Percentiles rank a stretch among this genome's conserved stretches.
Evolutionary conservation across 179 eudicot genomes (phyloP).

Genomic region (Carnegiea gigantea): DNA sequence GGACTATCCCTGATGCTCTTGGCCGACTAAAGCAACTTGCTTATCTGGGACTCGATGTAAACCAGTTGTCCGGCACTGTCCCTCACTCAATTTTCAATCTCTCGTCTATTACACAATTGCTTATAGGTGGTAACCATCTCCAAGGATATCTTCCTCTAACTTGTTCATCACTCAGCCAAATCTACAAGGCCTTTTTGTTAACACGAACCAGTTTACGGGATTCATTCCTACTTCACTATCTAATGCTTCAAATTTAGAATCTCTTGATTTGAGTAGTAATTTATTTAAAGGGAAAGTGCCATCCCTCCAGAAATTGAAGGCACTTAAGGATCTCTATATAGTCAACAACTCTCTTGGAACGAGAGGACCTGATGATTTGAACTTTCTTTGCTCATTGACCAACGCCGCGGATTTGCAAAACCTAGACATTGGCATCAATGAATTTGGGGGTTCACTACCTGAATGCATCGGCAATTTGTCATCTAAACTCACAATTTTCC

Average conservation of each 20-base stretch:
- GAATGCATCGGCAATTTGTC: slow-evolving; percentile 31
- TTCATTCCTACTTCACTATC: slow-evolving; percentile 26
- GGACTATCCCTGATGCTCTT: slow-evolving; percentile 13
- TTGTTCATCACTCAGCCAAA: slow-evolving; percentile 16
- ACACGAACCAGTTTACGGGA: slow-evolving; percentile 13
- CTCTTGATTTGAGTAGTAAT: neutral
- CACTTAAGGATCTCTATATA: neutral
- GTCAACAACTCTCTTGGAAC: slow-evolving; percentile 12
- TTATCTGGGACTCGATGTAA: neutral
- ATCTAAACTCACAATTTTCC: neutral
- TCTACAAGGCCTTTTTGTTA: neutral
- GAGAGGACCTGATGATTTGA: slow-evolving; percentile 15
- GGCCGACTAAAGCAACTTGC: slow-evolving; percentile 18
- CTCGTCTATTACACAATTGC: slow-evolving; percentile 2
- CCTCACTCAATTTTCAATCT: slow-evolving; percentile 30
- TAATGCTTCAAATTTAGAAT: slow-evolving; percentile 19
- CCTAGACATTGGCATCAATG: neutral
- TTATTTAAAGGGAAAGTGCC: slow-evolving; percentile 19
- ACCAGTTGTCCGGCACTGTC: slow-evolving; percentile 13
- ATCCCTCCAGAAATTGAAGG: neutral
- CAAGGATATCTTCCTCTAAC: slow-evolving; percentile 19
- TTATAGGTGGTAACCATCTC: neutral
- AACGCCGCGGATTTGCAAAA: slow-evolving; percentile 22
- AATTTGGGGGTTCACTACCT: slow-evolving; percentile 11
- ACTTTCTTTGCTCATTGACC: slow-evolving; percentile 24